Conservation (phyloP, 257 asterid genomes). For the Anisodus tanguticus region DNA sequence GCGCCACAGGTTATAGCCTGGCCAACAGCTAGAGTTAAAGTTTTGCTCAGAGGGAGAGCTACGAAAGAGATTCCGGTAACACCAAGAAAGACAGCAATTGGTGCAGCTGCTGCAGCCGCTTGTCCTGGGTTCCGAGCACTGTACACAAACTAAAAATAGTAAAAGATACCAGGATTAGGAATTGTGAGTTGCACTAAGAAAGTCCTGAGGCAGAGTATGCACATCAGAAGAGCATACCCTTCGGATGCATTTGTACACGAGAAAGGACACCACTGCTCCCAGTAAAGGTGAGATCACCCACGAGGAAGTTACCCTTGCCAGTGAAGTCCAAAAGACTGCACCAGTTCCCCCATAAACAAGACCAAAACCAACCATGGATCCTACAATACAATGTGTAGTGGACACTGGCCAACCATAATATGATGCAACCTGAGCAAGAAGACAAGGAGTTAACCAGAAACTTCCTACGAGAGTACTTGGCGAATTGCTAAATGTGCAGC, state of each 20-base stretch:
- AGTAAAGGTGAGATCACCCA: conserved; percentile 84
- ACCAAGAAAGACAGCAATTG: conserved; percentile 78
- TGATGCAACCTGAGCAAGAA: conserved; percentile 68
- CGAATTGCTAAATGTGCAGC: too few species aligned
- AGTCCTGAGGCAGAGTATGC: neutral
- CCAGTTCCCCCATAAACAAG: conserved; percentile 85
- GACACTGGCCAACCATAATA: conserved; percentile 95
- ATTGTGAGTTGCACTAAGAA: neutral
- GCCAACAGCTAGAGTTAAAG: conserved; percentile 47
- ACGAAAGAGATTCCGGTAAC: conserved; percentile 72
- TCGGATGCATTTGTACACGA: conserved; percentile 86
- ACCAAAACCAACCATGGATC: conserved; percentile 96
- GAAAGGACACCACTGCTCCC: conserved; percentile 78
- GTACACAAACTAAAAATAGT: conserved; percentile 74
- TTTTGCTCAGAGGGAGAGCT: conserved; percentile 74
- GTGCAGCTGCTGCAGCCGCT: conserved; percentile 96
- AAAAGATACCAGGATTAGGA: conserved; percentile 43
- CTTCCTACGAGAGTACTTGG: too few species aligned
- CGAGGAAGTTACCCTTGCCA: conserved; percentile 81
- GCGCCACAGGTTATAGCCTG: conserved; percentile 74
- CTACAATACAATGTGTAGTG: conserved; percentile 88
- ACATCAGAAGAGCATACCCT: conserved; percentile 53
- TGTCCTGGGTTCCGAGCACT: conserved; percentile 91
- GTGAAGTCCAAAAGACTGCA: conserved; percentile 90
- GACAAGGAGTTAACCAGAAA: neutral